Conservation (phyloP, 805 yeast species). For the Myxozyma monticola region DNA sequence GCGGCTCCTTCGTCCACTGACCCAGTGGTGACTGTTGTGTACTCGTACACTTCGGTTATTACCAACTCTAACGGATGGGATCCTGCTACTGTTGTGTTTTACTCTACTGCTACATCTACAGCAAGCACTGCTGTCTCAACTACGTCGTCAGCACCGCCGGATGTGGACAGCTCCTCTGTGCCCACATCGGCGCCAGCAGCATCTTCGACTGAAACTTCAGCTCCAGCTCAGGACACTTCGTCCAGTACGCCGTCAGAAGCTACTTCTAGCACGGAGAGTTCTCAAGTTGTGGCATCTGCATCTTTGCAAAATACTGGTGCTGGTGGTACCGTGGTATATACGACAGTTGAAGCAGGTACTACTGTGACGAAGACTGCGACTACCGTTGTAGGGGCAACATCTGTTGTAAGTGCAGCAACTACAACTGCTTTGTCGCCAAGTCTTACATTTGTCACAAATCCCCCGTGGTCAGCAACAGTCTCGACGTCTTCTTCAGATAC, state of each 20-base stretch:
- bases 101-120: background rate
- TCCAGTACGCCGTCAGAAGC: no score
- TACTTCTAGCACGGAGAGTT: no score
- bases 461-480: constrained; percentile 9
- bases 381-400: background rate
- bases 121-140: background rate
- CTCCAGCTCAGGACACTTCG: no score
- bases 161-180: background rate
- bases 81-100: background rate
- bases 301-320: background rate
- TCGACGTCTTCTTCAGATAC: background rate
- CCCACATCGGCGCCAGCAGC: background rate
- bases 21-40: background rate
- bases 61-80: background rate
- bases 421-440: background rate
- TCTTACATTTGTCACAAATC: constrained; percentile 9
- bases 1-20: background rate
- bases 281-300: no score
- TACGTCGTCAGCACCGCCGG: background rate
- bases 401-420: background rate
- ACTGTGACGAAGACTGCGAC: constrained; percentile 4
- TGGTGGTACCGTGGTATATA: background rate
- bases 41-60: background rate
- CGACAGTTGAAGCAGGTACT: constrained; percentile 5
- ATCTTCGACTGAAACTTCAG: background rate